Evolutionary conservation across 2,329 filamentous ascomycete species (phyloP).

Genomic region (Tolypocladium inflatum): DNA sequence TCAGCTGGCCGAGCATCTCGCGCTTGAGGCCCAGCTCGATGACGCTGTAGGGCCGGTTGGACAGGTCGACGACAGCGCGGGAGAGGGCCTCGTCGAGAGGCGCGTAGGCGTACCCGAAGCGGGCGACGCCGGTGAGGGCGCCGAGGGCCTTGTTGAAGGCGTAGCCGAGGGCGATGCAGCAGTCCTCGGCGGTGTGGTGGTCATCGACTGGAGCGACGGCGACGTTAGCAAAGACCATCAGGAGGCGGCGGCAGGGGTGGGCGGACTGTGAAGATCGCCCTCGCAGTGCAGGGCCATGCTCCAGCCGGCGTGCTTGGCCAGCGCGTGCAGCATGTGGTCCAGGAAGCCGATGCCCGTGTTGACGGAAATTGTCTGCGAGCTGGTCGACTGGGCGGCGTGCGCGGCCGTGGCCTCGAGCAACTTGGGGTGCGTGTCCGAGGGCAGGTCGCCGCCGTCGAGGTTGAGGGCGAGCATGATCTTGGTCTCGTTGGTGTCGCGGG

Average conservation of each 20-base stretch:
- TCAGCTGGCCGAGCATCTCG: constrained; percentile 89
- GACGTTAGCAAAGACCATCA: background rate
- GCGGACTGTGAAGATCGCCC: constrained; percentile 83
- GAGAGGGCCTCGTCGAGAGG: constrained; percentile 94
- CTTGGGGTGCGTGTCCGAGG: constrained; percentile 50
- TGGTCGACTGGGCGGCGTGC: constrained; percentile 78
- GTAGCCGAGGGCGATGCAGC: constrained; percentile 79
- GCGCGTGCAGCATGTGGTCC: constrained; percentile 96
- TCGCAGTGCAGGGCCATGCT: constrained; percentile 73
- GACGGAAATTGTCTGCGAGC: constrained; percentile 76
- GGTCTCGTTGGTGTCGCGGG: constrained; percentile 94
- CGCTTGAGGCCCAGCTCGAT: constrained; percentile 76
- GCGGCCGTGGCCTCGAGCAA: constrained; percentile 42
- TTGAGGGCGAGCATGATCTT: constrained; percentile 91
- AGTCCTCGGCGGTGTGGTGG: constrained; percentile 96
- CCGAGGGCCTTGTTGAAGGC: constrained; percentile 78
- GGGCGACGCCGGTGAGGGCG: constrained; percentile 68
- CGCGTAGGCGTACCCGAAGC: constrained; percentile 86
- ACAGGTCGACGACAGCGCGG: constrained; percentile 88
- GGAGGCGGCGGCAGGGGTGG: background rate
- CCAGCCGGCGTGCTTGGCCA: constrained; percentile 95
- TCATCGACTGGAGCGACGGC: constrained; percentile 63
- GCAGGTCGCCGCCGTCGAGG: constrained; percentile 79
- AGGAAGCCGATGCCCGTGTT: constrained; percentile 95
- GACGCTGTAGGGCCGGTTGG: constrained; percentile 80